These are phyloP conservation scores for Penicillium coffeae DNA, from an alignment of 495 filamentous ascomycete genomes.

Conservation along the genomic window DNA sequence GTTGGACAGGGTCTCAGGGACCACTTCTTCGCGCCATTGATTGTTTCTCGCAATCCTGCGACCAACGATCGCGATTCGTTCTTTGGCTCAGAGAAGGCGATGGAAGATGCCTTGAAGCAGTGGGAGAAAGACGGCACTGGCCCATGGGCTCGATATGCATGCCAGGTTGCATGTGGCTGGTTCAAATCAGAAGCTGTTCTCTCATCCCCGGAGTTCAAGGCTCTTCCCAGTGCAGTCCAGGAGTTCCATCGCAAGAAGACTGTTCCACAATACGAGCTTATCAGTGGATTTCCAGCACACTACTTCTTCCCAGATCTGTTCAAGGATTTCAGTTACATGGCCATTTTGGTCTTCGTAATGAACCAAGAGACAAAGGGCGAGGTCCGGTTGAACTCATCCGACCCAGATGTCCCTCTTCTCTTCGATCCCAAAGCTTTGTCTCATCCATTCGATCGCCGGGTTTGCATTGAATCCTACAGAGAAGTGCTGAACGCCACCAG, in stretches of 20 bases:
- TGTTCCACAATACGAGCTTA: conserved; percentile 45
- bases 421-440: conserved; percentile 57
- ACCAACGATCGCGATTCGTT: conserved; percentile 32
- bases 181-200: conserved; percentile 47
- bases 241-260: conserved; percentile 38
- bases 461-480: conserved; percentile 50
- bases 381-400: conserved; percentile 50
- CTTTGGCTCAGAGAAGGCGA: conserved; percentile 26
- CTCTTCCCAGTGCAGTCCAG: conserved; percentile 36
- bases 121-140: conserved; percentile 47
- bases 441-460: conserved; percentile 54
- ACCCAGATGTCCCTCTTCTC: conserved; percentile 50
- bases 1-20: conserved; percentile 60
- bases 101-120: conserved; percentile 41
- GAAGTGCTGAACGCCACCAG: conserved; percentile 41
- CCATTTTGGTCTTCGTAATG: conserved; percentile 30
- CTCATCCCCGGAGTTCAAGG: conserved; percentile 39
- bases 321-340: conserved; percentile 30
- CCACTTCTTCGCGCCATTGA: conserved; percentile 35
- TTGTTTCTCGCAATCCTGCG: conserved; percentile 21
- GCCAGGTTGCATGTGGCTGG: conserved; percentile 47
- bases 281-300: conserved; percentile 32
- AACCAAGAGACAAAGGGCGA: conserved; percentile 44
- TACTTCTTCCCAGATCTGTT: conserved; percentile 20
- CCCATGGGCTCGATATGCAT: conserved; percentile 35